Conservation (phyloP, 1,284 basidiomycete genomes). For the Marasmius tenuissimus region DNA sequence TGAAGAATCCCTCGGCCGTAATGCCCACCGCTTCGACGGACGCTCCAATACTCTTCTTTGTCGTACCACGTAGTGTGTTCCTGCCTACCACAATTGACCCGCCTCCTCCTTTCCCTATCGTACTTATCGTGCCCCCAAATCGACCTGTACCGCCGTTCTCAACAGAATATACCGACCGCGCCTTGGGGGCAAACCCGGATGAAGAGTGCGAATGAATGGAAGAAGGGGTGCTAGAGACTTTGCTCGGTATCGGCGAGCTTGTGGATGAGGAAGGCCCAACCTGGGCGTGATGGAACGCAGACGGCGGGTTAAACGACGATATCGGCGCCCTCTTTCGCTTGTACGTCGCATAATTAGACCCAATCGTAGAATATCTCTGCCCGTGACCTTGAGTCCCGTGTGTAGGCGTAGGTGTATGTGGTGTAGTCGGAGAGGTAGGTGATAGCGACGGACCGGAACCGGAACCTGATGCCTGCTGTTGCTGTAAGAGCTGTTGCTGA, state of each 20-base stretch:
- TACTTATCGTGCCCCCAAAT: conserved; percentile 21
- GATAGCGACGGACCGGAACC: conserved; percentile 11
- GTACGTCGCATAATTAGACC: conserved; percentile 22
- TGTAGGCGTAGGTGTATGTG: conserved; percentile 26
- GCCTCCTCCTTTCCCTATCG: conserved; percentile 25
- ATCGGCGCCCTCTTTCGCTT: conserved; percentile 22
- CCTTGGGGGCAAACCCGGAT: conserved; percentile 25
- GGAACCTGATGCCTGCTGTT: conserved; percentile 13
- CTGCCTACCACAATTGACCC: conserved; percentile 63
- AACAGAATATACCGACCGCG: conserved; percentile 63
- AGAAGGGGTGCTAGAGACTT: background rate
- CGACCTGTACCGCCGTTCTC: conserved; percentile 38
- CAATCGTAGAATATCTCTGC: background rate
- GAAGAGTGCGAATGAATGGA: background rate
- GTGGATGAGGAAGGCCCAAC: background rate
- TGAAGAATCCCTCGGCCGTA: conserved; percentile 74
- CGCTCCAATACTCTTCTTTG: conserved; percentile 60
- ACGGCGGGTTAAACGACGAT: background rate
- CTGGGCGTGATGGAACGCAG: background rate
- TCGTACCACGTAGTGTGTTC: conserved; percentile 44
- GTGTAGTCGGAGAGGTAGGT: background rate
- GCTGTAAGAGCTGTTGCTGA: background rate
- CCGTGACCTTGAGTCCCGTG: background rate
- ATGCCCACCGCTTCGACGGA: conserved; percentile 70
- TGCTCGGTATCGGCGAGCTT: background rate